These are phyloP conservation scores for Candida rishiriensis DNA, from an alignment of 805 yeast genomes.

Conservation along the genomic window DNA sequence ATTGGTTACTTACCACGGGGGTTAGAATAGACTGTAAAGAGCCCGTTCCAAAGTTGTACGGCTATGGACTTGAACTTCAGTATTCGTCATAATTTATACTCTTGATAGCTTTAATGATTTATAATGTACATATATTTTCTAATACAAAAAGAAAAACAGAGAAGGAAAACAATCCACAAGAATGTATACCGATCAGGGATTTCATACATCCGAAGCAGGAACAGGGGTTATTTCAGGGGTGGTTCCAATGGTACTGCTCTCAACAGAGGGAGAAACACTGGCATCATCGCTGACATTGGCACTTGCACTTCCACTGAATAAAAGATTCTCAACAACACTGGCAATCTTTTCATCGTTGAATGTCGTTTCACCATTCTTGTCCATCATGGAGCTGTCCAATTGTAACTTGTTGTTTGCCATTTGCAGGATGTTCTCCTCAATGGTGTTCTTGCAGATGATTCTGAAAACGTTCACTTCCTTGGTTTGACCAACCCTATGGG, in stretches of 20 bases:
- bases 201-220: too few species aligned
- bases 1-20: slow-evolving; percentile 76
- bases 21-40: slow-evolving; percentile 44
- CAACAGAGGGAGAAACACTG: not conserved
- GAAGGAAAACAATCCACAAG: too few species aligned
- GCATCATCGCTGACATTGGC: not conserved
- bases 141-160: not conserved
- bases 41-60: slow-evolving; percentile 42
- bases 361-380: slow-evolving; percentile 31
- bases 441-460: slow-evolving; percentile 65
- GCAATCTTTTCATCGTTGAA: slow-evolving; percentile 50
- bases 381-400: slow-evolving; percentile 62
- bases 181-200: not conserved
- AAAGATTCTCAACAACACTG: slow-evolving; percentile 44
- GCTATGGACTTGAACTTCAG: slow-evolving; percentile 58
- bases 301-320: slow-evolving; percentile 28
- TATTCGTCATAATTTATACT: slow-evolving; percentile 43
- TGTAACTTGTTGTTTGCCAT: slow-evolving; percentile 89
- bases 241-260: too few species aligned
- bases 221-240: too few species aligned
- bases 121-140: not conserved
- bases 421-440: slow-evolving; percentile 84
- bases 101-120: not conserved
- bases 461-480: slow-evolving; percentile 70
- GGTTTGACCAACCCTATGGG: slow-evolving; percentile 95